Evolutionary conservation across 495 filamentous ascomycete genomes (phyloP).

Genomic region (Saxophila tyrrhenica): DNA sequence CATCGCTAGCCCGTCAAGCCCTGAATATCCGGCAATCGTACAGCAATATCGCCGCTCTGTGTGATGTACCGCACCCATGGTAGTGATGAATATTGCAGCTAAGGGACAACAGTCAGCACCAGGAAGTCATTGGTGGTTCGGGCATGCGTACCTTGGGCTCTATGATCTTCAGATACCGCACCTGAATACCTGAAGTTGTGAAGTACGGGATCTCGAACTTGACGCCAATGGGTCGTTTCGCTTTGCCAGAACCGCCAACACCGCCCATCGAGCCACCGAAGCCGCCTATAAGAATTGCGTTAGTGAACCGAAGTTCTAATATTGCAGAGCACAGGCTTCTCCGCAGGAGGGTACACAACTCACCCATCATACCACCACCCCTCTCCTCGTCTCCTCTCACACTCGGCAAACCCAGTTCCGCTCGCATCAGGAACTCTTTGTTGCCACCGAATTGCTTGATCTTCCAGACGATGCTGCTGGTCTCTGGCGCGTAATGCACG

Average conservation of each 20-base stretch:
- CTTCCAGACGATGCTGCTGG: conserved; percentile 98
- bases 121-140: background rate
- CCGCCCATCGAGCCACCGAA: conserved; percentile 95
- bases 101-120: conserved; percentile 8
- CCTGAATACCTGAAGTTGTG: conserved; percentile 95
- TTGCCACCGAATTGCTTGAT: conserved; percentile 99
- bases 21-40: conserved; percentile 72
- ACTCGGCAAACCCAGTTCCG: conserved; percentile 88
- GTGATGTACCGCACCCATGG: conserved; percentile 99
- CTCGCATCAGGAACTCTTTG: conserved; percentile 98
- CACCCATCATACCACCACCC: conserved; percentile 82
- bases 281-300: conserved; percentile 38
- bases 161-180: conserved; percentile 97
- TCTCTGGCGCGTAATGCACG: conserved; percentile 97
- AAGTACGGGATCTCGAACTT: conserved; percentile 99
- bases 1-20: too few species aligned
- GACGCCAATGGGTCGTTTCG: conserved; percentile 92
- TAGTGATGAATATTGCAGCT: conserved; percentile 83
- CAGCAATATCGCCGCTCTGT: conserved; percentile 89
- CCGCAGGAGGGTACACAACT: too few species aligned
- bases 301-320: too few species aligned
- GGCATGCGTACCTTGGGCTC: conserved; percentile 72
- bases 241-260: conserved; percentile 50
- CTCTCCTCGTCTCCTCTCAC: conserved; percentile 95
- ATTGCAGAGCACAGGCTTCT: too few species aligned